phyloP scores from a whole-genome alignment of 2,329 filamentous ascomycete genomes.

The Neophaeococcomyces mojaviensis region DNA sequence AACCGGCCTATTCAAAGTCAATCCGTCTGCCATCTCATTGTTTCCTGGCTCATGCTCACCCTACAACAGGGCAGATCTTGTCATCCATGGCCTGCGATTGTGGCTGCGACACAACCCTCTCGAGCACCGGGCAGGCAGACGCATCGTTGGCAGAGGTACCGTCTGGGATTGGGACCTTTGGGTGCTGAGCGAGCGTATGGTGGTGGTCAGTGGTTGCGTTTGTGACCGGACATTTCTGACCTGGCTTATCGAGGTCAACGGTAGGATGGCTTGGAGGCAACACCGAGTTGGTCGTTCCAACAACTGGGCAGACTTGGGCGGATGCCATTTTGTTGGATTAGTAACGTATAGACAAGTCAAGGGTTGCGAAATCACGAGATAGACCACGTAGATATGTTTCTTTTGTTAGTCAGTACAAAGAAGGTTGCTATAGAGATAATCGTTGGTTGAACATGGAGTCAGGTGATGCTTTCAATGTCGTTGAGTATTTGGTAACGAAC shows the following conservation, averaged over 20 bases:
- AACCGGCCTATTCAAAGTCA: conserved; percentile 11
- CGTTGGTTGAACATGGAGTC: no score
- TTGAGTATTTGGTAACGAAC: no score
- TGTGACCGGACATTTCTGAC: conserved; percentile 20
- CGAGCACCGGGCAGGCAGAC: conserved; percentile 18
- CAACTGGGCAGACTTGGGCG: conserved; percentile 21
- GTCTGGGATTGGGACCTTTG: conserved; percentile 14
- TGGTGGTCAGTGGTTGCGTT: conserved; percentile 23
- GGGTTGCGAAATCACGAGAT: conserved; percentile 1
- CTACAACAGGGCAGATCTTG: conserved; percentile 22
- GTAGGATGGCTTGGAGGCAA: conserved; percentile 21
- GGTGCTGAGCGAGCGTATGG: conserved; percentile 21
- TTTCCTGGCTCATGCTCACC: neutral
- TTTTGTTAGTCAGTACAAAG: neutral
- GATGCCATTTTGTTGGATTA: conserved; percentile 5
- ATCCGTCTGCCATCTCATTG: neutral
- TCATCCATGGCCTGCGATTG: conserved; percentile 22
- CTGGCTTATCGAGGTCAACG: conserved; percentile 18
- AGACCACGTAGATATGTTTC: neutral
- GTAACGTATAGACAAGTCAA: neutral
- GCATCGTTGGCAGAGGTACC: conserved; percentile 14
- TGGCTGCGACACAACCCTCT: conserved; percentile 19
- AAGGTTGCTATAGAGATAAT: neutral
- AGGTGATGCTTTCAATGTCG: no score
- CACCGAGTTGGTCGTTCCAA: conserved; percentile 23